Base-by-base conservation (phyloP, 192 early-diverging fungal genomes). In the Phycomyces nitens region DNA sequence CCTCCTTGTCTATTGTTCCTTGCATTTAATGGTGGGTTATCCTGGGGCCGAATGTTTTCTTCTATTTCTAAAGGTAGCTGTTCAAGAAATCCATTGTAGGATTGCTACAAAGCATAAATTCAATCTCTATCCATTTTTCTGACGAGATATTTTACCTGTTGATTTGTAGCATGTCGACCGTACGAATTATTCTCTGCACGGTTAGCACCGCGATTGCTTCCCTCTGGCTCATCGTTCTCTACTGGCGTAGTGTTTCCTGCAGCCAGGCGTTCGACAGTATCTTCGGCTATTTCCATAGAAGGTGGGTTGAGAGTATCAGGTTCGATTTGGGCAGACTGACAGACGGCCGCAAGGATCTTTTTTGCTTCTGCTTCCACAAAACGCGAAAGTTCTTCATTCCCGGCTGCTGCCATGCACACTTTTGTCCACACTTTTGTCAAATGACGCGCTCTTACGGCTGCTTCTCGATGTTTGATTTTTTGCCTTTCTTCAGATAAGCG, bases 401-500 rank as follows among this genome's bases (percentile, higher is more conserved):
- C 74, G 42, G 70, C 66, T 26, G 70, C 58, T 7, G 66, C 58
- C 44, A 66, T 62, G 56, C 78, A 79, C 15, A 84, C 60, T 18
- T 77, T 73, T n/a, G 78, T 70, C 20, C 80, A 80, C 5, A 80
- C 24, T 9, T 60, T 62, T 51, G 77, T 84, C 16, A 76, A 65
- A 10, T 71, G 59, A 44, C 61, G 62, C 12, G 80, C 81, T n/a
- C 83, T 69, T 8, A 38, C 64, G 21, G 70, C 72, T 1, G 80
- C 70, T 52, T 84, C 78, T 24, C 80, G 60, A 8, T 69, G 64
- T 20, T 70, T 66, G 7, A 82, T 76, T 43, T 80, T 79, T 42
- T 82, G 80, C 8, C 83, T 74, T 42, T 84, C 83, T 53, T 84
- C 83, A 20, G 80, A 78, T 23, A 84, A 53, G 15, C 83, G 69